These are phyloP conservation scores for Cicer cuneatum DNA, from an alignment of 306 rosid genomes.

Conservation along the genomic window DNA sequence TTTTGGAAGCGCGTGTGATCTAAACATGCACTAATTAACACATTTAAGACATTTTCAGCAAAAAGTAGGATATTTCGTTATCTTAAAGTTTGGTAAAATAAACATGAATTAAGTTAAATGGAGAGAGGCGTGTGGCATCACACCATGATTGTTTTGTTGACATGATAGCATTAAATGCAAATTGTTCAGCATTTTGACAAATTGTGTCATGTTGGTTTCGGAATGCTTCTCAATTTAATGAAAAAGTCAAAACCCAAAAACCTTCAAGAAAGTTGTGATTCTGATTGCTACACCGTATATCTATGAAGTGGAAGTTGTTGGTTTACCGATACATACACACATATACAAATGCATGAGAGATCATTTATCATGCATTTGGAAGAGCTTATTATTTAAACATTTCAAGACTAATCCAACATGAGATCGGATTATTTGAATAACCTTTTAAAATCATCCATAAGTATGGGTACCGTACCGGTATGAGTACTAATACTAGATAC, in stretches of 20 bases:
- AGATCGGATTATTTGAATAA: too few relatives aligned
- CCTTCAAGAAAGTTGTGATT: conserved; percentile 31
- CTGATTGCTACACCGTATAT: conserved; percentile 9
- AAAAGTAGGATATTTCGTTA: conserved; percentile 41
- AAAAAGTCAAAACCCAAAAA: conserved; percentile 43
- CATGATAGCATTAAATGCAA: conserved; percentile 43
- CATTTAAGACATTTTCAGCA: conserved; percentile 19
- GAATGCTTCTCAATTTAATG: conserved; percentile 34
- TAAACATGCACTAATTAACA: conserved; percentile 18
- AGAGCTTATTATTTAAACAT: too few relatives aligned
- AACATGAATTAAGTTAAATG: conserved; percentile 36
- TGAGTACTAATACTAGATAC: too few relatives aligned
- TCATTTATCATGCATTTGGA: too few relatives aligned
- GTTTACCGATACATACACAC: too few relatives aligned
- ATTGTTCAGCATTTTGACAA: conserved; percentile 48
- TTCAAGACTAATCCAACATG: too few relatives aligned
- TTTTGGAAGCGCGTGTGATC: conserved; percentile 24
- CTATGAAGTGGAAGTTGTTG: background rate
- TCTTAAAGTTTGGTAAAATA: conserved; percentile 29
- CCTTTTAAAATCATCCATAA: too few relatives aligned
- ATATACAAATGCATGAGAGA: background rate
- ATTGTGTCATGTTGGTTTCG: conserved; percentile 43
- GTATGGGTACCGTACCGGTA: too few relatives aligned
- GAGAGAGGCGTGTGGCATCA: conserved; percentile 47
- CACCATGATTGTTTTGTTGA: conserved; percentile 41